Evolutionary conservation across 148 eudicot species (phyloP).

Genomic region (Suaeda aralocaspica): DNA sequence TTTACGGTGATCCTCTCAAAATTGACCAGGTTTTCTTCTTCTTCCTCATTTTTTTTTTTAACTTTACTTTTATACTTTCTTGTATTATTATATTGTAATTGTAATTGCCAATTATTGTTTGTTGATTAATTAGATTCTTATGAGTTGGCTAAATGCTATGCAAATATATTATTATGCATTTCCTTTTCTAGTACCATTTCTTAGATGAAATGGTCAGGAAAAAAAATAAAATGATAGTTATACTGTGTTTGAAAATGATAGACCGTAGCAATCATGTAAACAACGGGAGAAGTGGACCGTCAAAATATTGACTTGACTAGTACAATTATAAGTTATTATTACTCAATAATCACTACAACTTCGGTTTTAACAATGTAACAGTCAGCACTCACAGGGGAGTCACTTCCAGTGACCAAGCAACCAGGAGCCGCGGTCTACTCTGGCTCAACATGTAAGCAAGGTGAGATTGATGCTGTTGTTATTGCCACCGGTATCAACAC

Average conservation of each 20-base stretch:
- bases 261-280: neutral
- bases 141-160: too few relatives aligned
- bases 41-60: neutral
- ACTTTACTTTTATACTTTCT: too few relatives aligned
- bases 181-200: neutral
- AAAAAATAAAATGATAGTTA: neutral
- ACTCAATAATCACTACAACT: neutral
- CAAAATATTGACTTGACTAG: too few relatives aligned
- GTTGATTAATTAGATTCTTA: too few relatives aligned
- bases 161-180: neutral
- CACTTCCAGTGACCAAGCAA: constrained; percentile 69
- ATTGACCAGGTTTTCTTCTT: constrained; percentile 60
- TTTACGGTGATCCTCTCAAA: constrained; percentile 73
- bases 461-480: constrained; percentile 74
- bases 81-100: too few relatives aligned
- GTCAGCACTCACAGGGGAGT: constrained; percentile 88
- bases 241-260: neutral
- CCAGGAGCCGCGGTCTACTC: constrained; percentile 68
- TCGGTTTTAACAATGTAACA: constrained; percentile 17
- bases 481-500: constrained; percentile 78
- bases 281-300: too few relatives aligned
- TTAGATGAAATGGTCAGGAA: neutral
- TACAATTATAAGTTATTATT: too few relatives aligned
- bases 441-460: constrained; percentile 83
- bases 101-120: too few relatives aligned